phyloP scores from a whole-genome alignment of 306 rosid genomes.

The Parietaria judaica region DNA sequence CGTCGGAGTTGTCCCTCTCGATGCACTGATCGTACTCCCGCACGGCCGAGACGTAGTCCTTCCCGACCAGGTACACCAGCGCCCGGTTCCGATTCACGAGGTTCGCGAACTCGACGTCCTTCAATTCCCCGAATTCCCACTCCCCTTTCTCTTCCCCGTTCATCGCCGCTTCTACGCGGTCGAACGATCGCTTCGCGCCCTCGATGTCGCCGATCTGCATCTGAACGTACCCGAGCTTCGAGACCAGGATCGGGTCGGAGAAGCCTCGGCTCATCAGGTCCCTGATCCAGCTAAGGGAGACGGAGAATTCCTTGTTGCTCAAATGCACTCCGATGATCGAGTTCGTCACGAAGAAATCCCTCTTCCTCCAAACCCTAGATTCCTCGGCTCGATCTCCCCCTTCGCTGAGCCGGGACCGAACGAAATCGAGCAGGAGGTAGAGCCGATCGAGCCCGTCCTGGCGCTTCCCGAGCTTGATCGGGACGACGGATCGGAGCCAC shows the following conservation, averaged over 20 bases:
- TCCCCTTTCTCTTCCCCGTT: conserved; percentile 26
- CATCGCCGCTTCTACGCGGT: conserved; percentile 43
- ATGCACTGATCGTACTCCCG: conserved; percentile 87
- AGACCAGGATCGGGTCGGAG: conserved; percentile 46
- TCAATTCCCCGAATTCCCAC: conserved; percentile 44
- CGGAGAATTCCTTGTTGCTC: conserved; percentile 52
- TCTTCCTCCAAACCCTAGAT: conserved; percentile 38
- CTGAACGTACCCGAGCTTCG: conserved; percentile 79
- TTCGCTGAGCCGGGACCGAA: conserved; percentile 31
- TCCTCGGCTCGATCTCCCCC: conserved; percentile 12
- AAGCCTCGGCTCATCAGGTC: conserved; percentile 36
- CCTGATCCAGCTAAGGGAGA: conserved; percentile 48
- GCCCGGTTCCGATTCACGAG: conserved; percentile 76
- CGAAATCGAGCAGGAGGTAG: conserved; percentile 55
- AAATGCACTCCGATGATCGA: conserved; percentile 68
- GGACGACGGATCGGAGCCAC: conserved; percentile 65
- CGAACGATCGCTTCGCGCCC: conserved; percentile 64
- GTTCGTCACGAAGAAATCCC: conserved; percentile 68
- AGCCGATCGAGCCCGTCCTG: conserved; percentile 75
- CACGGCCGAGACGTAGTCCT: conserved; percentile 88
- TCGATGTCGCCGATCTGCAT: conserved; percentile 81
- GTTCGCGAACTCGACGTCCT: conserved; percentile 46
- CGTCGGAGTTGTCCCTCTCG: conserved; percentile 61
- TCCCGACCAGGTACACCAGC: conserved; percentile 67
- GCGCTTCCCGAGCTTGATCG: conserved; percentile 62